Base-by-base conservation (phyloP, 2,329 filamentous ascomycete genomes). In the Hymenoscyphus albidus region DNA sequence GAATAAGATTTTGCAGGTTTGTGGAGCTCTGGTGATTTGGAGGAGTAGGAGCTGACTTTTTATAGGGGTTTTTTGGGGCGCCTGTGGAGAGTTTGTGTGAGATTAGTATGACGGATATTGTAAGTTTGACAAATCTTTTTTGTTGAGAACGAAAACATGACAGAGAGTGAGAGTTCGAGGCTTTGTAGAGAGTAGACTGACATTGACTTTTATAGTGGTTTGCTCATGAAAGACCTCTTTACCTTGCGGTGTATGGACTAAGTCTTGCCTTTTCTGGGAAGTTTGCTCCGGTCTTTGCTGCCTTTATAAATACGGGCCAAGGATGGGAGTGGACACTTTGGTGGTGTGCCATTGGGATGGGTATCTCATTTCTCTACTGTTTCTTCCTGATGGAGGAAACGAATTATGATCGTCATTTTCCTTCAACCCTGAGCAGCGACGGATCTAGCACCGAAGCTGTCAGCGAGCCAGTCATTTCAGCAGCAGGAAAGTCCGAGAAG, bases 311-410 rank as follows among this genome's bases (percentile, higher is more conserved):
- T 42, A 78, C 82, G 32, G 77, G 76, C 1, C 76, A 77, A 59
- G 80, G 80, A 1, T 84, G 81, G 81, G 68, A 78, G 62, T 84
- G 81, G 80, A 78, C 78, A 9, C 10, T 61, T 66, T 70, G 67
- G 67, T 58, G 76, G 82, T 80, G 80, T 35, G 81, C 83, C 6
- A 85, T 87, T 48, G 78, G 86, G 65, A 74, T 76, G 10, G 82
- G 74, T 0, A 73, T 80, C 1, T 77, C 75, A n/a, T 81, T 82
- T 38, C 71, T 86, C 0, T 70, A 57, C 77, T 84, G 67, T 1
- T 85, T 85, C 75, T 82, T 87, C 68, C 80, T 82, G 70, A 80
- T 85, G 77, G 85, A 87, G 71, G 85, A 87, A 72, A 85, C 84
- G 5, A 86, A 70, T 35, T 71, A 68, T 61, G 69, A 70, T 59